phyloP scores from a whole-genome alignment of 2,329 filamentous ascomycete genomes.

The Ceratocystiopsis sp. region DNA sequence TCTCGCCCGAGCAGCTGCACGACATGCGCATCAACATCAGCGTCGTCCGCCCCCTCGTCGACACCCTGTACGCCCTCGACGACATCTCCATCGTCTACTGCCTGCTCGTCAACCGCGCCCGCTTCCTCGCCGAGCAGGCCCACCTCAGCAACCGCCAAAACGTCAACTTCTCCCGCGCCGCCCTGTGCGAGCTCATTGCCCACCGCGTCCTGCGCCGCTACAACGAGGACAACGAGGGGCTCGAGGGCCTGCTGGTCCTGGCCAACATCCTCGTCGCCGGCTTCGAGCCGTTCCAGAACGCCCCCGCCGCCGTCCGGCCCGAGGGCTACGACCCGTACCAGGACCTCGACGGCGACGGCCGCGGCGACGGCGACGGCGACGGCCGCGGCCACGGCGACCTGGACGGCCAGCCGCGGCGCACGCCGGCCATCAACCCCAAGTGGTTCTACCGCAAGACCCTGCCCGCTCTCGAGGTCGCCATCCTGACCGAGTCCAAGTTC shows the following conservation, averaged over 20 bases:
- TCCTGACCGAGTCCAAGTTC: conserved; percentile 63
- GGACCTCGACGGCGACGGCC: background rate
- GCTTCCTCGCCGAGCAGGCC: conserved; percentile 63
- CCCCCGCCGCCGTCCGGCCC: conserved; percentile 46
- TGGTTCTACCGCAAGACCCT: conserved; percentile 41
- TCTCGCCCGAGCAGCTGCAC: conserved; percentile 58
- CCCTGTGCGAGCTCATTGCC: conserved; percentile 65
- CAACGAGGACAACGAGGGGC: conserved; percentile 58
- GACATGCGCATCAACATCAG: conserved; percentile 69
- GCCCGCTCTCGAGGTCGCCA: conserved; percentile 68
- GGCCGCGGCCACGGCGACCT: too few relatives aligned
- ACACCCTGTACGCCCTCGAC: conserved; percentile 61
- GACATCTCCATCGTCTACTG: conserved; percentile 78
- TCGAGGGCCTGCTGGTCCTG: conserved; percentile 52
- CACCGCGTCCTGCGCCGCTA: conserved; percentile 62
- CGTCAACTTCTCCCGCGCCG: conserved; percentile 61
- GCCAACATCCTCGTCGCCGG: conserved; percentile 68
- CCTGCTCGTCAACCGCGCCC: conserved; percentile 62
- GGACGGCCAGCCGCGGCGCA: too few relatives aligned
- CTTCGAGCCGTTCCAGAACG: conserved; percentile 75
- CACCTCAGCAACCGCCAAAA: conserved; percentile 64
- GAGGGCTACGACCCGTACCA: conserved; percentile 27
- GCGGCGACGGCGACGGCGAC: conserved; percentile 14
- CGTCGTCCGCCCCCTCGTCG: conserved; percentile 66
- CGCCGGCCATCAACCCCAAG: conserved; percentile 14